Percentiles rank a stretch among this genome's conserved stretches.
These are phyloP conservation scores for Emmonsia crescens DNA, from an alignment of 2,329 filamentous ascomycete species.

Conservation along the genomic window DNA sequence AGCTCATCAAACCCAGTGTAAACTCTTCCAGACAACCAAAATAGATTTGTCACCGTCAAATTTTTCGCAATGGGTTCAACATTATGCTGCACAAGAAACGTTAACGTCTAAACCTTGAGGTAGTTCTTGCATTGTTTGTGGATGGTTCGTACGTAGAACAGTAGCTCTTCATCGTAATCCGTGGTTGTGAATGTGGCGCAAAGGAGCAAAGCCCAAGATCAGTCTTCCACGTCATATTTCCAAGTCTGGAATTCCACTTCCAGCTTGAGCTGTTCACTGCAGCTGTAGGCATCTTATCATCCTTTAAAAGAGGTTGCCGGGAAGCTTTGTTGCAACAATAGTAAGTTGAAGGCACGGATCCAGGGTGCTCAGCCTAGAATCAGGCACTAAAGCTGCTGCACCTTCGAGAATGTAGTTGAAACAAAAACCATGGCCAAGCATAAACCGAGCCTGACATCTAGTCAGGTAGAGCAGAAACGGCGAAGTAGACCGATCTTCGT, in stretches of 20 bases:
- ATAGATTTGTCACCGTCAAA: constrained; percentile 28
- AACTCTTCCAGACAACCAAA: constrained; percentile 30
- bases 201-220: constrained; percentile 44
- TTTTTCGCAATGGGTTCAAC: constrained; percentile 36
- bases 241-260: neutral
- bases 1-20: constrained; percentile 35
- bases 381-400: neutral
- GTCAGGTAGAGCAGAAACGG: neutral
- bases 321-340: neutral
- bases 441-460: neutral
- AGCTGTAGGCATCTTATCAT: neutral
- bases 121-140: neutral
- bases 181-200: constrained; percentile 52
- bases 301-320: neutral
- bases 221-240: constrained; percentile 30
- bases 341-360: neutral
- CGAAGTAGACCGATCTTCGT: neutral
- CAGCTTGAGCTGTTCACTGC: neutral
- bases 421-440: neutral
- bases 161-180: constrained; percentile 47
- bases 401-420: neutral
- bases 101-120: neutral
- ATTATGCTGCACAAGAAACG: constrained; percentile 32
- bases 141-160: too few species aligned
- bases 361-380: neutral